These are phyloP conservation scores for Brassica balearica DNA, from an alignment of 441 rosid species.

Conservation along the genomic window DNA sequence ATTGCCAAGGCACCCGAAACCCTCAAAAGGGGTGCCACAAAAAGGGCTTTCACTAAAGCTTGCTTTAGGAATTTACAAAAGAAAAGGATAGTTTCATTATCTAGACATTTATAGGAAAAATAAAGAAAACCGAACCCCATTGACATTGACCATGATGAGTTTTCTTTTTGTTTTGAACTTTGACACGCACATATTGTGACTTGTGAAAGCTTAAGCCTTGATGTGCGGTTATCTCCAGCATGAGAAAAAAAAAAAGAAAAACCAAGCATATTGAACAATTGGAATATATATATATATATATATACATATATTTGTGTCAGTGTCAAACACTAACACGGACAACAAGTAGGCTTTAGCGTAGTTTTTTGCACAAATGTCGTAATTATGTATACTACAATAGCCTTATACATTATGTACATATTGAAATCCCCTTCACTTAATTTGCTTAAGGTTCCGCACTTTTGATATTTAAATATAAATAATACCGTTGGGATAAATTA, in stretches of 20 bases:
- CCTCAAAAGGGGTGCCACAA: constrained; percentile 48
- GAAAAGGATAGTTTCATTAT: constrained; percentile 43
- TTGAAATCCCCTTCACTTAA: constrained; percentile 17
- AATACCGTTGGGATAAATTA: neutral
- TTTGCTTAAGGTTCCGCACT: constrained; percentile 27
- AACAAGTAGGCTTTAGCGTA: neutral
- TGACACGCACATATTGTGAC: constrained; percentile 37
- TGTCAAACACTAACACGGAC: neutral
- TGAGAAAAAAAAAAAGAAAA: neutral
- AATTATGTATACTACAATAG: constrained; percentile 4
- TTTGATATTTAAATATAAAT: neutral
- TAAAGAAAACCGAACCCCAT: constrained; percentile 39
- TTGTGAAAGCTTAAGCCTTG: constrained; percentile 41
- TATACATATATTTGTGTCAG: neutral
- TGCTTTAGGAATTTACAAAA: constrained; percentile 41
- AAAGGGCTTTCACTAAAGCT: constrained; percentile 46
- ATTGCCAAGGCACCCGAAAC: constrained; percentile 42
- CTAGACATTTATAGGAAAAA: constrained; percentile 10
- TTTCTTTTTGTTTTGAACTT: constrained; percentile 34
- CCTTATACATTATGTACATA: neutral
- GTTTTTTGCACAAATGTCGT: neutral
- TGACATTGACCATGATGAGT: constrained; percentile 42
- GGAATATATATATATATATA: constrained; percentile 3
- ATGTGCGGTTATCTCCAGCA: constrained; percentile 39
- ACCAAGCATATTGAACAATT: constrained; percentile 22